Conservation (phyloP, 768 basidiomycete genomes). For the Dentipellis sp. region DNA sequence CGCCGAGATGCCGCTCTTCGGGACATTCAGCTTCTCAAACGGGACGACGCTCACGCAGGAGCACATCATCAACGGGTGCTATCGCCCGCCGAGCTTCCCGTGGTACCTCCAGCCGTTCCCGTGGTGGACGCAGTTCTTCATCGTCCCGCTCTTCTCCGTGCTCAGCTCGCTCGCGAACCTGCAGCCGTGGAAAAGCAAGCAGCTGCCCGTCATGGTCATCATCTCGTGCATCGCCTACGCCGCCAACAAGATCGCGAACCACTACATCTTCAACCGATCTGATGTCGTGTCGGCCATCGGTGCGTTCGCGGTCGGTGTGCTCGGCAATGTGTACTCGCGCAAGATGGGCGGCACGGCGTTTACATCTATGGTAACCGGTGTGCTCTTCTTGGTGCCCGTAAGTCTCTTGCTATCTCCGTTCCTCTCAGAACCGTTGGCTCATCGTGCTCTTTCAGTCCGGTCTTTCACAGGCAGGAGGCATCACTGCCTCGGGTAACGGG, state of each 20-base stretch:
- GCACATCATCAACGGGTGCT: slow-evolving; percentile 52
- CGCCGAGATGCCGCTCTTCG: slow-evolving; percentile 33
- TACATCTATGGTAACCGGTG: slow-evolving; percentile 86
- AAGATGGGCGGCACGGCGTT: slow-evolving; percentile 79
- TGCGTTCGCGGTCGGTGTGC: slow-evolving; percentile 65
- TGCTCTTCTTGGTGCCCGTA: slow-evolving; percentile 78
- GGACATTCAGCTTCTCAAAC: slow-evolving; percentile 61
- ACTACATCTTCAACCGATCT: slow-evolving; percentile 73
- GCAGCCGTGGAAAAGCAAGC: slow-evolving; percentile 61
- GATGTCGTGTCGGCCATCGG: slow-evolving; percentile 79
- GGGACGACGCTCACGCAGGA: slow-evolving; percentile 32
- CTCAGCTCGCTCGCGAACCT: slow-evolving; percentile 65
- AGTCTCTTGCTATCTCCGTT: slow-evolving; percentile 20
- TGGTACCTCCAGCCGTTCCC: slow-evolving; percentile 82
- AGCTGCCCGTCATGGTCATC: slow-evolving; percentile 72
- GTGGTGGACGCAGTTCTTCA: slow-evolving; percentile 58
- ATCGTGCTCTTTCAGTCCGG: slow-evolving; percentile 45
- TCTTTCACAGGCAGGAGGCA: slow-evolving; percentile 78
- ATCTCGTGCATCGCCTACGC: slow-evolving; percentile 74
- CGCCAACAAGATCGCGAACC: slow-evolving; percentile 71
- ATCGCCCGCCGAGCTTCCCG: slow-evolving; percentile 49
- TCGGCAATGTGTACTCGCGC: slow-evolving; percentile 73
- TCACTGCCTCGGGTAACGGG: slow-evolving; percentile 68
- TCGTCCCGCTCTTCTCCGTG: slow-evolving; percentile 65
- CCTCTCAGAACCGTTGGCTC: background rate